These are phyloP conservation scores for Apostasia ramifera DNA, from an alignment of 106 monocot genomes.

Conservation along the genomic window DNA sequence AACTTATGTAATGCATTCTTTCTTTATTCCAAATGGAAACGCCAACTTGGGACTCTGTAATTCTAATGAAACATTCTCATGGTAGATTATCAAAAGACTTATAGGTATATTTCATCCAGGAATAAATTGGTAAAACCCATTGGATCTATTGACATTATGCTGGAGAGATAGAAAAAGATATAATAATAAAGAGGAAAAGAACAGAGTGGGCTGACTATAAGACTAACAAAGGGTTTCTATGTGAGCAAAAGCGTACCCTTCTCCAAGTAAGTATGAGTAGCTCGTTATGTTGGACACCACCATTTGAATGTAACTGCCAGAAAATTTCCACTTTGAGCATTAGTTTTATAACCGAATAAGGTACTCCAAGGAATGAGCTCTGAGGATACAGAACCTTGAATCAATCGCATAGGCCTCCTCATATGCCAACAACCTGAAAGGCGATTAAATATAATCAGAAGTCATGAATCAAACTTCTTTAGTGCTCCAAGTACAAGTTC, in stretches of 20 bases:
- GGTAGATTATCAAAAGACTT: neutral
- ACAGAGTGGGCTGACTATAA: neutral
- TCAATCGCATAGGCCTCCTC: constrained; percentile 35
- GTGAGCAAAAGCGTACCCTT: constrained; percentile 22
- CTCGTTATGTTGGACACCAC: constrained; percentile 21
- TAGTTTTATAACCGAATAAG: constrained; percentile 4
- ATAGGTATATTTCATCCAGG: neutral
- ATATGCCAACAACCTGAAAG: constrained; percentile 45
- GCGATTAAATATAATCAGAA: neutral
- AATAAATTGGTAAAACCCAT: neutral
- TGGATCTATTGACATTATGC: neutral
- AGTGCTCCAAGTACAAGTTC: too few relatives aligned
- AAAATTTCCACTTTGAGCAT: constrained; percentile 7
- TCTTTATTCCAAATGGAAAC: neutral
- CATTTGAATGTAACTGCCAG: constrained; percentile 10
- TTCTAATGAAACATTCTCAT: neutral
- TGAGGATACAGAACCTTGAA: constrained; percentile 3
- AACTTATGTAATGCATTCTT: neutral
- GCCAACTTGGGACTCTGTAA: neutral
- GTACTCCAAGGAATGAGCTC: constrained; percentile 5
- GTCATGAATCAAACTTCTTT: too few relatives aligned
- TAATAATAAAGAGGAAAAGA: neutral
- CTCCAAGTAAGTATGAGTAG: constrained; percentile 27
- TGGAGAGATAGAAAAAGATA: too few relatives aligned
- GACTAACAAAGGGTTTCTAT: neutral